Evolutionary conservation across 139 green algal genomes (phyloP), one percentile per base, ranked within the genome.

Genomic region (Tetradesmus obliquus): DNA sequence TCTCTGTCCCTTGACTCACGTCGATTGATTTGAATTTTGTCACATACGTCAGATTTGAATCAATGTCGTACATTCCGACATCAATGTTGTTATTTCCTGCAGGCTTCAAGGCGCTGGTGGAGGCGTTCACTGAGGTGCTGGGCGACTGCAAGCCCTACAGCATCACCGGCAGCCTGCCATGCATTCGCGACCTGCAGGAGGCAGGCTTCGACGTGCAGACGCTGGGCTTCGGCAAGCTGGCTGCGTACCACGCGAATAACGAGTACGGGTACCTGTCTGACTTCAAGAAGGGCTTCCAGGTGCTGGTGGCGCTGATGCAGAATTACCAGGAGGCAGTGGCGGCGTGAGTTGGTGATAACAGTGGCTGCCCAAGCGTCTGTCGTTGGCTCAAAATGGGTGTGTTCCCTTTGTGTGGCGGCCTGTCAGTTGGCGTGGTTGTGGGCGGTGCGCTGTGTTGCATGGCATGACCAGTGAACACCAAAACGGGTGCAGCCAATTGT

Each of bases 181-280:
- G 94, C 92, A 95, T 96, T 66, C 60, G 86, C 24, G 93, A 96
- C 90, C 92, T 96, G 83, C 91, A 93, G 17, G 95, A 96, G 10
- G 92, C 80, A 2, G 91, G 93, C 0, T 96, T 95, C 53, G 91
- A 95, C 60, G 91, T 97, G 32, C 93, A 96, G 72, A 95, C 92
- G n/a, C 92, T 97, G 79, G 96, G 96, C 58, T 98, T 97, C 90
- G 96, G 96, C 79, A 91, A 95, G 32, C 96, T 98, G 93, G 85
- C 93, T 24, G 96, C 95, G 5, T 97, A 97, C 90, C 95, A 97
- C 91, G 93, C 94, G 1, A 92, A 95, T 57, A 95, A 97, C 71
- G 90, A 94, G 84, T 94, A 94, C n/a, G 89, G 66, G 10, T 82
- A 94, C 79, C 91, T 96, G 90, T 94, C 93, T 24, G 94, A 96